Conservation (phyloP, 768 basidiomycete genomes). For the Tubosaeta brunneosetosa region DNA sequence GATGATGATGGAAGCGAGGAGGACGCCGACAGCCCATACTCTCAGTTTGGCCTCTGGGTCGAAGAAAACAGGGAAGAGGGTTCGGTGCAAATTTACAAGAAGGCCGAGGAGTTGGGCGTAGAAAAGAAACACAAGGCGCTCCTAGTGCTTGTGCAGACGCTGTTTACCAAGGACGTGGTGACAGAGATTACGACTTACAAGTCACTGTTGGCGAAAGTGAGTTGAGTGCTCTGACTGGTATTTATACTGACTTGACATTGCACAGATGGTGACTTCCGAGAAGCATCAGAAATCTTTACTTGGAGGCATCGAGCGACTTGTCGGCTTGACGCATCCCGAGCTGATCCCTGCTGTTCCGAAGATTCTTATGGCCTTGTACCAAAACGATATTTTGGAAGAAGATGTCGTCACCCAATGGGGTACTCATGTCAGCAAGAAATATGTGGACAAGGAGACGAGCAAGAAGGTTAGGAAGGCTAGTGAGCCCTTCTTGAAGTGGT, state of each 20-base stretch:
- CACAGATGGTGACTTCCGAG: conserved; percentile 82
- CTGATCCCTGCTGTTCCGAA: conserved; percentile 74
- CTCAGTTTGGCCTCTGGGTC: conserved; percentile 79
- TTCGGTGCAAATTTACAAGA: conserved; percentile 71
- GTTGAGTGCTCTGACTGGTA: background rate
- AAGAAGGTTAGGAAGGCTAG: conserved; percentile 96
- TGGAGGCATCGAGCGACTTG: conserved; percentile 86
- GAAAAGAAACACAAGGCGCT: conserved; percentile 94
- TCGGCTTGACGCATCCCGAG: conserved; percentile 71
- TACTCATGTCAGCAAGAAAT: conserved; percentile 94
- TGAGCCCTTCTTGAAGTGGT: conserved; percentile 95
- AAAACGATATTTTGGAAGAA: conserved; percentile 89
- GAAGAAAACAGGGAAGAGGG: conserved; percentile 57
- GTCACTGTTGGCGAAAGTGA: conserved; percentile 69
- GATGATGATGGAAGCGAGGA: conserved; percentile 91
- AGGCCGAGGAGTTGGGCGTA: conserved; percentile 85
- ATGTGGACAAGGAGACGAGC: conserved; percentile 88
- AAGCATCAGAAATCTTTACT: conserved; percentile 94
- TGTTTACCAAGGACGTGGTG: conserved; percentile 75
- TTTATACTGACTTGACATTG: conserved; percentile 5
- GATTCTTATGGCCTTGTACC: conserved; percentile 91
- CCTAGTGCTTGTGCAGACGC: conserved; percentile 72
- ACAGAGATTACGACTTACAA: conserved; percentile 61
- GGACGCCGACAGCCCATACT: conserved; percentile 81
- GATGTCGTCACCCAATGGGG: conserved; percentile 90